Base-by-base conservation (phyloP, 139 green algal species). In the Astrephomene gubernaculifera region DNA sequence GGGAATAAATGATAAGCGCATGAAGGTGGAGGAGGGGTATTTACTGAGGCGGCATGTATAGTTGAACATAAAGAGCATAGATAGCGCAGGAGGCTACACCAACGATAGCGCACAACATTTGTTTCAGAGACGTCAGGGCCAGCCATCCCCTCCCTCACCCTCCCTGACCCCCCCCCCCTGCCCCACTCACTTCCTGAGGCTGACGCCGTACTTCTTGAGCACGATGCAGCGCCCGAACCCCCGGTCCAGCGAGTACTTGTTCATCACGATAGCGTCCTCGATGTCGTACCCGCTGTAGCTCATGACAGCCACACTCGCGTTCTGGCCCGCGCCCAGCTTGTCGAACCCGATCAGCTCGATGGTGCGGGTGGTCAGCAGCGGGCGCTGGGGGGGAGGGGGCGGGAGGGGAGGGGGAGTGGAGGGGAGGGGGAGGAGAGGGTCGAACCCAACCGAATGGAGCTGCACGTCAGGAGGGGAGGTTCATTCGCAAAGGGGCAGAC, bases 181-280 rank as follows among this genome's bases (percentile, higher is more conserved):
- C 49, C 19, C 33, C 35, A 41, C 84, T 74, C 65, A 88, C 88
- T 92, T 98, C 69, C 95, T 94, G 39, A 98, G 79, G 60, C 98
- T 96, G 57, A 98, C 95, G 94, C 97, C 87, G 70, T 94, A 96
- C 93, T 97, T 98, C 81, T 96, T 95, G 41, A 98, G 81, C 63
- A 99, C 96, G 52, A 98, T 96, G 94, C 97, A 99, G 72, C 97
- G 94, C 24, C 97, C 97, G 87, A 99, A 99, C 41, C 97, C 97
- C 35, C 98, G 93, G 89, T 99, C 97, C 74, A 99, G 86, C 22
- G 88, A 96, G 63, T 94, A 90, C 52, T 97, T 95, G 94, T 99
- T 99, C 97, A 99, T 99, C 57, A 99, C 95, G 65, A 99, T 99
- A 71, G 98, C 97, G 86, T 99, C 98, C 91, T 98, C 96, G 85